These are phyloP conservation scores for Amorphotheca resinae DNA, from an alignment of 495 filamentous ascomycete species.

Conservation along the genomic window DNA sequence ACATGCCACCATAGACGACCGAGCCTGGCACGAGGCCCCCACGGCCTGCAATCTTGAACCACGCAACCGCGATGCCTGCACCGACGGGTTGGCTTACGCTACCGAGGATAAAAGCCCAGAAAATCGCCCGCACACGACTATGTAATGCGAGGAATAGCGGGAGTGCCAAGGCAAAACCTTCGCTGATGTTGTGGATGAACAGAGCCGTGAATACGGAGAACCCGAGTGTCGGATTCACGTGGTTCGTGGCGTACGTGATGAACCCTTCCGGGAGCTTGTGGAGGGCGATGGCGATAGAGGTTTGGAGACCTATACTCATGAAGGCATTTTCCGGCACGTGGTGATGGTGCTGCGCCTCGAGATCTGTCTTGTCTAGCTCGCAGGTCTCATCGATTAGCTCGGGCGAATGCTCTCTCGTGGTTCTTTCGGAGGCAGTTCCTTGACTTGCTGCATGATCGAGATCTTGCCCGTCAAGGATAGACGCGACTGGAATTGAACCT, in stretches of 20 bases:
- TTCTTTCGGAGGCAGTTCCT: background rate
- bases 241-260: constrained; percentile 97
- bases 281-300: constrained; percentile 82
- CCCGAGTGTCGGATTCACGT: constrained; percentile 78
- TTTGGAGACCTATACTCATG: constrained; percentile 84
- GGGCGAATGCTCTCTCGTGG: constrained; percentile 2
- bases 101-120: constrained; percentile 72
- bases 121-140: constrained; percentile 63
- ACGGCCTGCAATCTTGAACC: constrained; percentile 53
- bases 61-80: constrained; percentile 69
- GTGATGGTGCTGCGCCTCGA: constrained; percentile 65
- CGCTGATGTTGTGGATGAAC: constrained; percentile 95
- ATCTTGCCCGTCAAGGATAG: constrained; percentile 1
- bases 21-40: constrained; percentile 39
- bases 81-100: constrained; percentile 80
- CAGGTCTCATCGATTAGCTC: constrained; percentile 1
- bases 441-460: too few species aligned
- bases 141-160: constrained; percentile 80
- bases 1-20: constrained; percentile 77
- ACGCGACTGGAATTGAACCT: constrained; percentile 1
- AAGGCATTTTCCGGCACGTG: constrained; percentile 95
- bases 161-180: constrained; percentile 88
- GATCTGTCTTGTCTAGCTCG: constrained; percentile 18
- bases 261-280: constrained; percentile 98
- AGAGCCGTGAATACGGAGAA: constrained; percentile 88